Conservation (phyloP, 345 rosid species). For the Sisymbrium irio region DNA sequence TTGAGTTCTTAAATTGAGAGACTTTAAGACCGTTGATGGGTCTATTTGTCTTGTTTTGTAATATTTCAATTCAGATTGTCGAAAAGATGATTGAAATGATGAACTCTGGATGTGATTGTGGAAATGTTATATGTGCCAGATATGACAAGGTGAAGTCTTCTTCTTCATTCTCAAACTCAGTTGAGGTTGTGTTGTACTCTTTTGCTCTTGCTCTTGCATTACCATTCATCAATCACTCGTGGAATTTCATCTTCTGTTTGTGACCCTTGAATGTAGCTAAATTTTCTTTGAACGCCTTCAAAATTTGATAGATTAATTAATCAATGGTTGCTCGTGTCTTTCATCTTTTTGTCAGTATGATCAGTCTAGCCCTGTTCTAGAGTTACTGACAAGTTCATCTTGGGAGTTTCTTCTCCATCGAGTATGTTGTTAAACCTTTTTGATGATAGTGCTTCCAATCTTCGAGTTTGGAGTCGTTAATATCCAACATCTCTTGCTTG, state of each 20-base stretch:
- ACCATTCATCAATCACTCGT: not conserved
- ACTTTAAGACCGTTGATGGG: not conserved
- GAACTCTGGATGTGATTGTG: slow-evolving; percentile 15
- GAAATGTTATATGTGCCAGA: slow-evolving; percentile 51
- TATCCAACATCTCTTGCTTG: not conserved
- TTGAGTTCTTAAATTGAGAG: not conserved
- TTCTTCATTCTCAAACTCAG: not conserved
- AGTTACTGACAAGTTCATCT: slow-evolving; percentile 53
- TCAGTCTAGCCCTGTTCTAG: slow-evolving; percentile 47
- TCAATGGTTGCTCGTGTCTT: not conserved
- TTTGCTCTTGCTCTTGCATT: not conserved
- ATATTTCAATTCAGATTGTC: slow-evolving; percentile 47
- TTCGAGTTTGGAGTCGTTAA: not conserved
- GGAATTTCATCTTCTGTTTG: not conserved
- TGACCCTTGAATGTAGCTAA: not conserved
- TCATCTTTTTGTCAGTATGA: slow-evolving; percentile 39
- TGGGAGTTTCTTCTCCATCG: slow-evolving; percentile 71
- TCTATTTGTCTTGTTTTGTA: not conserved
- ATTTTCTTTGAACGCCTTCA: not conserved
- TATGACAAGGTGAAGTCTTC: slow-evolving; percentile 51
- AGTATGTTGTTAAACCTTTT: slow-evolving; percentile 41
- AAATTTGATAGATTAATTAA: not conserved
- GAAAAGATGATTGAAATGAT: slow-evolving; percentile 45
- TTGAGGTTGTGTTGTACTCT: not conserved
- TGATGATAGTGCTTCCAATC: slow-evolving; percentile 10